Conservation (phyloP, 495 filamentous ascomycete genomes). For the Aspergillus olivimuriae region DNA sequence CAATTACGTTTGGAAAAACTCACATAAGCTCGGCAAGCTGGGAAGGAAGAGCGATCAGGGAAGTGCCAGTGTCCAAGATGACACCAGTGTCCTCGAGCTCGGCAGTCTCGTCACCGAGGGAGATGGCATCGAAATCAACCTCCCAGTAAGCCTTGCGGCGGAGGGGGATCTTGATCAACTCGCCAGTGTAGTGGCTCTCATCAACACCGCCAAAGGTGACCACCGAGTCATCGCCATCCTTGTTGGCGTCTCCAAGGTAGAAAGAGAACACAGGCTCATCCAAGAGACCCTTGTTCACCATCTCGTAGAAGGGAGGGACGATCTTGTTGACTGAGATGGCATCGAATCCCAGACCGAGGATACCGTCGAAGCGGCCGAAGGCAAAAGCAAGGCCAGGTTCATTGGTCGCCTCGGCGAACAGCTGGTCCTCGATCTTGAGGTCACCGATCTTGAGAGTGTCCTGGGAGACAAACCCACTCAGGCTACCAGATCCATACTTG, state of each 20-base stretch:
- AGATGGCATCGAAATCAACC: slow-evolving; percentile 88
- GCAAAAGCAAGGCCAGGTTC: slow-evolving; percentile 97
- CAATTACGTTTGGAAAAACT: too few relatives aligned
- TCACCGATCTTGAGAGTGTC: slow-evolving; percentile 86
- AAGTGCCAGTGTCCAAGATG: slow-evolving; percentile 98
- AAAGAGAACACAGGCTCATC: slow-evolving; percentile 95
- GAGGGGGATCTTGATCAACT: slow-evolving; percentile 87
- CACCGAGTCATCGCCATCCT: slow-evolving; percentile 72
- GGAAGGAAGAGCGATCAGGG: slow-evolving; percentile 89
- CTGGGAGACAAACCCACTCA: slow-evolving; percentile 90
- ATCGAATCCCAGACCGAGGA: slow-evolving; percentile 91
- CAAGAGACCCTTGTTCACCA: slow-evolving; percentile 80
- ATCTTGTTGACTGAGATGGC: slow-evolving; percentile 95
- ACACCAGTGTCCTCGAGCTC: slow-evolving; percentile 90
- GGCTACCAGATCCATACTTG: slow-evolving; percentile 88
- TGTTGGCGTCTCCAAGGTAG: slow-evolving; percentile 76
- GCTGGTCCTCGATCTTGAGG: slow-evolving; percentile 74
- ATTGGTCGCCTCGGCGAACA: slow-evolving; percentile 90
- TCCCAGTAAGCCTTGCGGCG: slow-evolving; percentile 99
- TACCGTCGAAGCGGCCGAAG: slow-evolving; percentile 97
- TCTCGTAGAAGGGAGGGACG: slow-evolving; percentile 90
- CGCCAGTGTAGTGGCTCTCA: slow-evolving; percentile 77
- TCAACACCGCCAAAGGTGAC: slow-evolving; percentile 90
- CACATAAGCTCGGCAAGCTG: slow-evolving; percentile 89
- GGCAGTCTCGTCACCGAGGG: slow-evolving; percentile 74